These are phyloP conservation scores for Neonectria punicea DNA, from an alignment of 2,329 filamentous ascomycete genomes.

Conservation along the genomic window DNA sequence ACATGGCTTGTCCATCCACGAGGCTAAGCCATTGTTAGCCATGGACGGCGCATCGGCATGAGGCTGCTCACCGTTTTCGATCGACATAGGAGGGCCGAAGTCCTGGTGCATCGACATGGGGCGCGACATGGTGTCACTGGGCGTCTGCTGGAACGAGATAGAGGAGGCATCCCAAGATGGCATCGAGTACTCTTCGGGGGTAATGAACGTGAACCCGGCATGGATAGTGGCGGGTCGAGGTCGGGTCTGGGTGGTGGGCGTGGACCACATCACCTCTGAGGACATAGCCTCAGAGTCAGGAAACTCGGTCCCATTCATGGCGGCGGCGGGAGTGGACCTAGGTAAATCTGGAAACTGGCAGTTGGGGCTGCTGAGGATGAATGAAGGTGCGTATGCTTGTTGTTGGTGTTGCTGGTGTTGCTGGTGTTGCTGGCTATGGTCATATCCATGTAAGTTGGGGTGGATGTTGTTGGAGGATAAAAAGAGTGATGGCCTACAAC, in stretches of 20 bases:
- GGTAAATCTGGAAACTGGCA: slow-evolving; percentile 59
- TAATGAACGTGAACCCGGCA: slow-evolving; percentile 69
- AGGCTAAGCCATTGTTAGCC: slow-evolving; percentile 39
- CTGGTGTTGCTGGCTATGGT: slow-evolving; percentile 44
- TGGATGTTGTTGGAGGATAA: slow-evolving; percentile 36
- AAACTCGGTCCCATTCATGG: slow-evolving; percentile 63
- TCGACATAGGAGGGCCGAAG: slow-evolving; percentile 61
- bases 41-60: slow-evolving; percentile 1
- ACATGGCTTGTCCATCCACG: slow-evolving; percentile 65
- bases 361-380: slow-evolving; percentile 58
- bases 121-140: slow-evolving; percentile 63
- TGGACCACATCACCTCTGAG: slow-evolving; percentile 64
- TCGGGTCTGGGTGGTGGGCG: slow-evolving; percentile 62
- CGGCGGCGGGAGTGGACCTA: slow-evolving; percentile 51
- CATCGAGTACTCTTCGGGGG: slow-evolving; percentile 63
- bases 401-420: slow-evolving; percentile 47
- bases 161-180: slow-evolving; percentile 68
- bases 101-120: slow-evolving; percentile 69
- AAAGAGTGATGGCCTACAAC: slow-evolving; percentile 57
- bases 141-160: slow-evolving; percentile 61
- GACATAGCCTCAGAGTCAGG: slow-evolving; percentile 60
- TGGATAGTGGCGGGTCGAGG: slow-evolving; percentile 69
- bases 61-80: slow-evolving; percentile 59
- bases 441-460: slow-evolving; percentile 38
- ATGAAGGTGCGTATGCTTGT: slow-evolving; percentile 60